A percentile compares a stretch with the other conserved stretches of the same genome.
phyloP scores from a whole-genome alignment of 441 rosid species.

The Euphorbia schlechtendalii region DNA sequence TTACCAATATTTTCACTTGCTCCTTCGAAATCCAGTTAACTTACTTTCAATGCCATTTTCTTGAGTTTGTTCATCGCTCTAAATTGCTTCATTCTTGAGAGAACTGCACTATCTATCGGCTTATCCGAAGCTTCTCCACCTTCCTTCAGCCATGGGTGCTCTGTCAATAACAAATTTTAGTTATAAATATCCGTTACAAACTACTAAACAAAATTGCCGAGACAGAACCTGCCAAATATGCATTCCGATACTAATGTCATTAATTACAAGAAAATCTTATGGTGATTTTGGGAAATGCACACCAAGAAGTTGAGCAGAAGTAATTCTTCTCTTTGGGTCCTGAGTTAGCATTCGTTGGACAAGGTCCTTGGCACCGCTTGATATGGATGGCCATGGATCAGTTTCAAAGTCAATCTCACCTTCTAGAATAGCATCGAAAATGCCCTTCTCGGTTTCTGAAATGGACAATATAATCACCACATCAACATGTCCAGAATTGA shows the following conservation, averaged over 20 bases:
- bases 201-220: background rate
- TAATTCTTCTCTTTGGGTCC: slow-evolving; percentile 67
- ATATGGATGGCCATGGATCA: slow-evolving; percentile 78
- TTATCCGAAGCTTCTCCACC: slow-evolving; percentile 76
- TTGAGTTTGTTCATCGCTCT: slow-evolving; percentile 84
- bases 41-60: slow-evolving; percentile 72
- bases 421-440: slow-evolving; percentile 64
- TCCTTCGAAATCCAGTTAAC: no score
- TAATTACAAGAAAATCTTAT: background rate
- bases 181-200: slow-evolving; percentile 1
- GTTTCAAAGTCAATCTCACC: slow-evolving; percentile 71
- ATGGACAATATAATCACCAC: background rate
- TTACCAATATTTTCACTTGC: no score
- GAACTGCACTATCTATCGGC: slow-evolving; percentile 77
- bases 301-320: slow-evolving; percentile 83
- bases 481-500: background rate
- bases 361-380: slow-evolving; percentile 74
- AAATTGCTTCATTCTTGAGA: slow-evolving; percentile 86
- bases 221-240: background rate
- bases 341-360: slow-evolving; percentile 71
- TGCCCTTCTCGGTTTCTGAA: slow-evolving; percentile 82
- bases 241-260: background rate
- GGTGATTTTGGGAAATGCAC: slow-evolving; percentile 1
- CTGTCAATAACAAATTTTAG: slow-evolving; percentile 27
- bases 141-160: slow-evolving; percentile 82